phyloP scores from a whole-genome alignment of 768 basidiomycete genomes.

The Megacollybia marginata region DNA sequence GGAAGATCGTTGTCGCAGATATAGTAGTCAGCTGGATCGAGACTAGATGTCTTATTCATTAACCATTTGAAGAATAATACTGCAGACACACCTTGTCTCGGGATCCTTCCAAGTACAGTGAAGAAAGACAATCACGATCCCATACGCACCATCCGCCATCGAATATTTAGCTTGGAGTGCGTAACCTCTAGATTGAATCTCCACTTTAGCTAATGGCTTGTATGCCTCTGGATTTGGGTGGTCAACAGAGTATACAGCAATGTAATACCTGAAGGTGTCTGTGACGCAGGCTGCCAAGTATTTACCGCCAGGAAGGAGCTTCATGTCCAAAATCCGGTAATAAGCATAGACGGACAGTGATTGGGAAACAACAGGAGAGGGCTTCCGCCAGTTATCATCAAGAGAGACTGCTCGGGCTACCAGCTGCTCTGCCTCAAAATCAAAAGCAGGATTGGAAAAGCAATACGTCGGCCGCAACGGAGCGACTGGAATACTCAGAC shows the following conservation, averaged over 20 bases:
- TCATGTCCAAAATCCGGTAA: conserved; percentile 43
- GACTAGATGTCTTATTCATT: conserved; percentile 16
- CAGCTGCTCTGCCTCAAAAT: conserved; percentile 47
- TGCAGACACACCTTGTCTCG: background rate
- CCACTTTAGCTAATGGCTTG: conserved; percentile 40
- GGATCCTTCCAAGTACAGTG: conserved; percentile 21
- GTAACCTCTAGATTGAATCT: conserved; percentile 45
- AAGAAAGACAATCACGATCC: conserved; percentile 51
- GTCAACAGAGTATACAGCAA: conserved; percentile 52
- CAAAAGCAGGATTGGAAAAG: conserved; percentile 28
- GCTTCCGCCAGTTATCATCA: conserved; percentile 50
- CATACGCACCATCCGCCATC: conserved; percentile 31
- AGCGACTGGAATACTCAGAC: conserved; percentile 49
- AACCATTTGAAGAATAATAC: too few relatives aligned
- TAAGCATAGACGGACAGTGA: conserved; percentile 19
- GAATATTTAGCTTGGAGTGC: conserved; percentile 56
- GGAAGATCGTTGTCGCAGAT: conserved; percentile 33
- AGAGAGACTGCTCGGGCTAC: conserved; percentile 54
- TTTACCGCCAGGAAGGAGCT: conserved; percentile 58
- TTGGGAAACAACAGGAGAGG: conserved; percentile 25
- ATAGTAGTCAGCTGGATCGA: conserved; percentile 30
- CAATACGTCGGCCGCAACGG: conserved; percentile 53
- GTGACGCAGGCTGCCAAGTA: conserved; percentile 57
- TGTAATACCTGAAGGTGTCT: conserved; percentile 40
- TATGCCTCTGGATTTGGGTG: conserved; percentile 32